phyloP scores from a whole-genome alignment of 306 rosid species.

The Macrotyloma uniflorum region DNA sequence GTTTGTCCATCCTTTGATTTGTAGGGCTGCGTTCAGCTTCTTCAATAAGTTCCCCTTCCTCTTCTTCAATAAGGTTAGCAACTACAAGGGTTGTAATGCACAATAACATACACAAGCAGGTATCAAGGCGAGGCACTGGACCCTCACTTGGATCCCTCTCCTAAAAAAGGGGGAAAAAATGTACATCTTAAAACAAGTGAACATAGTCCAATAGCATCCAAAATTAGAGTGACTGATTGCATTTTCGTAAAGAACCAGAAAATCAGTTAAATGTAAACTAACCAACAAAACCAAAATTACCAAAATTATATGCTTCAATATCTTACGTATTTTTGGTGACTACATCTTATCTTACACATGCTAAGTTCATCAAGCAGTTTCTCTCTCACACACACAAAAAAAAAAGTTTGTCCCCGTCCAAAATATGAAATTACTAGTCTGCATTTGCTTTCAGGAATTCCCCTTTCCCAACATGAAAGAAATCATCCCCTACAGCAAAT shows the following conservation, averaged over 20 bases:
- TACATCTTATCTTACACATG: background rate
- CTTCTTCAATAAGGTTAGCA: conserved; percentile 86
- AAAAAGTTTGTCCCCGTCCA: too few species aligned
- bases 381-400: background rate
- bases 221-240: conserved; percentile 13
- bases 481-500: background rate
- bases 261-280: conserved; percentile 23
- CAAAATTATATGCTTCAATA: conserved; percentile 22
- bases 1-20: conserved; percentile 69
- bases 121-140: conserved; percentile 97
- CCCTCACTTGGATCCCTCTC: conserved; percentile 96
- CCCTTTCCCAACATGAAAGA: background rate
- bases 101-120: conserved; percentile 88
- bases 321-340: background rate
- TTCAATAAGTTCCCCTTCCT: conserved; percentile 79
- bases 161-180: conserved; percentile 46
- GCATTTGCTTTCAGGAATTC: conserved; percentile 8
- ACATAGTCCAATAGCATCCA: conserved; percentile 31
- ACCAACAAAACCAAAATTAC: conserved; percentile 14
- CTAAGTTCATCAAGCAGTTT: conserved; percentile 14
- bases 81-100: conserved; percentile 81
- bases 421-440: conserved; percentile 6
- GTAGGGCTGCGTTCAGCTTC: conserved; percentile 63
- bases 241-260: conserved; percentile 4
- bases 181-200: conserved; percentile 14